Evolutionary conservation across 2,329 filamentous ascomycete genomes (phyloP), one percentile per base, ranked within the genome.

Genomic region (Bipolaris sorokiniana): DNA sequence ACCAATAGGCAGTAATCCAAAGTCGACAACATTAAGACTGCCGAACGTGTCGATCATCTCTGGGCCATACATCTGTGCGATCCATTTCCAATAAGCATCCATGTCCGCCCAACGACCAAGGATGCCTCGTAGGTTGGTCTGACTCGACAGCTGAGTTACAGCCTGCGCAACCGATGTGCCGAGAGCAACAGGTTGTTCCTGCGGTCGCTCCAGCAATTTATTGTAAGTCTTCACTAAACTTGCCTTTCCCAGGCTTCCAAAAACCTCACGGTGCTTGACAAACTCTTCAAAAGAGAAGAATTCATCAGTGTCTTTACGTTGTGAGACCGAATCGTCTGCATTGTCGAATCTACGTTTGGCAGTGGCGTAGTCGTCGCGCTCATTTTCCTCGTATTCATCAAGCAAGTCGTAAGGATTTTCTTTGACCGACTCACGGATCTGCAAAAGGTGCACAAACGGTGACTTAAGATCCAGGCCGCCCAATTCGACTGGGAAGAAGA

Each of bases 401-500:
- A 83, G 67, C 22, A 81, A 47, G 64, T 76, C 55, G 77, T 78
- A 50, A 69, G 78, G 77, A 16, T 72, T 62, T 36, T 67, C 59
- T 10, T 56, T 52, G 7, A 75, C 68, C 0, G 66, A 64, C 26
- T 73, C 65, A n/a, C 68, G 69, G 41, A 83, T 81, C 22, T 79
- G 75, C 13, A 84, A 73, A 3, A 83, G 76, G 1, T 71, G 64
- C 20, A 84, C 77, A 56, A 83, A 82, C 0, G 82, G 81, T 34
- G 82, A 84, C 46, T 78, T 75, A 7, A 84, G 73, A 9, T 80
- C 80, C 3, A 84, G 70, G 1, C 82, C 82, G 5, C 82, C 82
- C 9, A 84, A 75, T 54, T 82, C 79, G 34, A 81, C 73, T 0
- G 82, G 82, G 61, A 83, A 83, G 65, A 80, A 84, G 64, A 84